Evolutionary conservation across 2,329 filamentous ascomycete species (phyloP), one percentile per base, ranked within the genome.

Genomic region (Thelonectria olida): DNA sequence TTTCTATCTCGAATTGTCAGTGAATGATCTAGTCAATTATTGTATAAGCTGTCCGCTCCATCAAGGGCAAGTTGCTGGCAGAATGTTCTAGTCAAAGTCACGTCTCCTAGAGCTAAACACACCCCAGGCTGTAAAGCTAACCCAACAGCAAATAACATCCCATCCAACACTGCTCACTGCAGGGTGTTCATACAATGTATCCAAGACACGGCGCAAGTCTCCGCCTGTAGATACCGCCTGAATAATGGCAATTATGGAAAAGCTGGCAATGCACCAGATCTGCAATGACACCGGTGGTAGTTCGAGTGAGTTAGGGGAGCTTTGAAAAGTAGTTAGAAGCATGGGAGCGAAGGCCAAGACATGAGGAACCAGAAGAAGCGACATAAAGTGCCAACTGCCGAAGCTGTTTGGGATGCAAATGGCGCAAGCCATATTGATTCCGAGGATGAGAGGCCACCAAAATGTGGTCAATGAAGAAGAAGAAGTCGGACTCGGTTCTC

Each of bases 71-170:
- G n/a, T n/a, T n/a, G n/a, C n/a, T n/a, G n/a, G n/a, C n/a, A n/a
- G n/a, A n/a, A n/a, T n/a, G n/a, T n/a, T n/a, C n/a, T n/a, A n/a
- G n/a, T n/a, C n/a, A n/a, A n/a, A n/a, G n/a, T n/a, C n/a, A n/a
- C n/a, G n/a, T n/a, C n/a, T n/a, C n/a, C n/a, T n/a, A n/a, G n/a
- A n/a, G n/a, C n/a, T n/a, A n/a, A n/a, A n/a, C n/a, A n/a, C n/a
- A n/a, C n/a, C n/a, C 70, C 70, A 72, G 8, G 61, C 48, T 3
- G 23, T 50, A 23, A 62, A 67, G 17, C 66, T 71, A 2, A 63
- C 22, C 71, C 67, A 73, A 41, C 69, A 74, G 47, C 66, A 70
- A 5, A 73, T 67, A 13, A 71, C 70, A 53, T 72, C 71, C 66
- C 68, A 73, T 0, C 70, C 65, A 17, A 72, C 70, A 20, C 69